A percentile compares a stretch with the other conserved stretches of the same genome.
Evolutionary conservation across 306 rosid species (phyloP).

Genomic region (Fragaria vesca): DNA sequence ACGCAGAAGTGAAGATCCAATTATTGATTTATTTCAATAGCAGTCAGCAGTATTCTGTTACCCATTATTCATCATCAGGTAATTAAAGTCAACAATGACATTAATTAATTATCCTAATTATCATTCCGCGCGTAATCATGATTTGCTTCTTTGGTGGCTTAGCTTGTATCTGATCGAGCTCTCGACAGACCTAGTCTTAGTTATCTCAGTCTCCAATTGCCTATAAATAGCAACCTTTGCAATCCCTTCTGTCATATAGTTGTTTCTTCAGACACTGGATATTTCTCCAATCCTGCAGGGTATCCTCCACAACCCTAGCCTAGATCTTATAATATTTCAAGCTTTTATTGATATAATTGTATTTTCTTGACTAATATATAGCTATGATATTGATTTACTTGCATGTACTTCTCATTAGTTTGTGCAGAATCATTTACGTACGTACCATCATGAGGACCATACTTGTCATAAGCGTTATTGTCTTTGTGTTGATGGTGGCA

Average conservation of each 20-base stretch:
- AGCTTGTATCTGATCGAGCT: not conserved
- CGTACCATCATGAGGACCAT: conserved; percentile 3
- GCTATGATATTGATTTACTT: not conserved
- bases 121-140: conserved; percentile 1
- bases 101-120: not conserved
- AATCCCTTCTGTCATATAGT: not conserved
- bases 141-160: not conserved
- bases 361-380: not conserved
- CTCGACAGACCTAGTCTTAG: not conserved
- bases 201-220: not conserved
- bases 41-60: not conserved
- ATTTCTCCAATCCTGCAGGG: not conserved
- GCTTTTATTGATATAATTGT: not conserved
- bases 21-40: not conserved
- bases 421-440: not conserved
- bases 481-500: conserved; percentile 6
- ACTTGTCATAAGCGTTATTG: not conserved
- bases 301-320: not conserved
- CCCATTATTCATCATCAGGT: not conserved
- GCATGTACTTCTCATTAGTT: not conserved
- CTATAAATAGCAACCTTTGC: not conserved
- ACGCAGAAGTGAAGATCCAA: not conserved
- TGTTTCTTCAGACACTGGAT: not conserved
- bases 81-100: not conserved
- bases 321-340: not conserved